Evolutionary conservation across 106 monocot genomes (phyloP).

Genomic region (Gastrodia elata): DNA sequence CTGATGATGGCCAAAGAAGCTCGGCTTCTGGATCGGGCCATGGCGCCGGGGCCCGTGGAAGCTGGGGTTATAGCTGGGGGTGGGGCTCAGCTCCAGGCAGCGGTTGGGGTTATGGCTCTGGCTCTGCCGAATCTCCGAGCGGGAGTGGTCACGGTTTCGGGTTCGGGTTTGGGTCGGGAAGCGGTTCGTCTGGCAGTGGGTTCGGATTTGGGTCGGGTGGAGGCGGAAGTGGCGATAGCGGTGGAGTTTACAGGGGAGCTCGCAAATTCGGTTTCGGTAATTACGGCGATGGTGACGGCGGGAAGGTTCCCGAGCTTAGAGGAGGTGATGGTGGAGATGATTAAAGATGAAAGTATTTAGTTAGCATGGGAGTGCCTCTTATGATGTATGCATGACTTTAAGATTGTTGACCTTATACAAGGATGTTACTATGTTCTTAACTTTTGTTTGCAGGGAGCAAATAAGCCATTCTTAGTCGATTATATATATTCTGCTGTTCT

Average conservation of each 20-base stretch:
- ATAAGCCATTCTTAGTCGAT: no score
- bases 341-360: not conserved
- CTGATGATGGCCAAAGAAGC: not conserved
- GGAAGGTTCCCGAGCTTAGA: not conserved
- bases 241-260: slow-evolving; percentile 21
- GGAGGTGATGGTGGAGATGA: slow-evolving; percentile 8
- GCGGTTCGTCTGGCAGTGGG: slow-evolving; percentile 34
- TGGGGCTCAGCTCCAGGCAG: slow-evolving; percentile 52
- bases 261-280: slow-evolving; percentile 9
- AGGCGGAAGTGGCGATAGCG: slow-evolving; percentile 2
- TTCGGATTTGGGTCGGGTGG: slow-evolving; percentile 28
- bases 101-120: slow-evolving; percentile 57
- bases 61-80: slow-evolving; percentile 54
- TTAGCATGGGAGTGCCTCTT: no score
- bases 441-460: not conserved
- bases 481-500: no score
- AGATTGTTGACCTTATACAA: no score
- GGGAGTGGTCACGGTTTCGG: slow-evolving; percentile 39
- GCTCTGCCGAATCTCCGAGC: slow-evolving; percentile 37
- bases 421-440: no score
- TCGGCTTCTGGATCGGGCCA: slow-evolving; percentile 32
- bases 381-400: no score
- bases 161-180: slow-evolving; percentile 46
- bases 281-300: slow-evolving; percentile 1
- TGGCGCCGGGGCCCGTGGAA: slow-evolving; percentile 37